These are phyloP conservation scores for Spirogloea muscicola DNA, from an alignment of 139 green algal genomes.

Conservation along the genomic window DNA sequence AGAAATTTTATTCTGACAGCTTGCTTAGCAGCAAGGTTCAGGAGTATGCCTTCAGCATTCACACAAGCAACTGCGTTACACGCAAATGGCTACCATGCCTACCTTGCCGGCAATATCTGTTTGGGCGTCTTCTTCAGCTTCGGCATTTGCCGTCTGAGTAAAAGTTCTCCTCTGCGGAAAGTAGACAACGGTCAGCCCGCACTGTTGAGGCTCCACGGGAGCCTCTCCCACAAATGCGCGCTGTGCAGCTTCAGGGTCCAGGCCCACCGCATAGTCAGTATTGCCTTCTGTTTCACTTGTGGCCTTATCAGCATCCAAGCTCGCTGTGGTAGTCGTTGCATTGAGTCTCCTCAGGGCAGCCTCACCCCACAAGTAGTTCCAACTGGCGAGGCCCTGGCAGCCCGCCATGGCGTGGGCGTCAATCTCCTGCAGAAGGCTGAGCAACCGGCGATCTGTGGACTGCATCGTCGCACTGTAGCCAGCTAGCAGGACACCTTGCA, in stretches of 20 bases:
- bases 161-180: not conserved
- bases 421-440: slow-evolving; percentile 7
- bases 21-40: too few relatives aligned
- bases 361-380: slow-evolving; percentile 4
- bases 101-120: too few relatives aligned
- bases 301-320: not conserved
- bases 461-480: slow-evolving; percentile 1
- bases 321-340: not conserved
- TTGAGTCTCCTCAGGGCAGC: too few relatives aligned
- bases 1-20: too few relatives aligned
- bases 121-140: too few relatives aligned
- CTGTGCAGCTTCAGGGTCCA: not conserved
- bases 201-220: not conserved
- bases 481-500: slow-evolving; percentile 14
- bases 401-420: not conserved
- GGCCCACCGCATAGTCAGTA: not conserved
- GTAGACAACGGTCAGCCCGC: not conserved
- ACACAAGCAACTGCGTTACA: too few relatives aligned
- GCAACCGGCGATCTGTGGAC: not conserved
- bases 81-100: too few relatives aligned
- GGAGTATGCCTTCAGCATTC: too few relatives aligned
- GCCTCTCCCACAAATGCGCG: not conserved
- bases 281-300: not conserved
- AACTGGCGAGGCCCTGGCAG: not conserved
- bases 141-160: not conserved